These are phyloP conservation scores for Tolypocladium amazonense DNA, from an alignment of 2,329 filamentous ascomycete genomes.

Conservation along the genomic window DNA sequence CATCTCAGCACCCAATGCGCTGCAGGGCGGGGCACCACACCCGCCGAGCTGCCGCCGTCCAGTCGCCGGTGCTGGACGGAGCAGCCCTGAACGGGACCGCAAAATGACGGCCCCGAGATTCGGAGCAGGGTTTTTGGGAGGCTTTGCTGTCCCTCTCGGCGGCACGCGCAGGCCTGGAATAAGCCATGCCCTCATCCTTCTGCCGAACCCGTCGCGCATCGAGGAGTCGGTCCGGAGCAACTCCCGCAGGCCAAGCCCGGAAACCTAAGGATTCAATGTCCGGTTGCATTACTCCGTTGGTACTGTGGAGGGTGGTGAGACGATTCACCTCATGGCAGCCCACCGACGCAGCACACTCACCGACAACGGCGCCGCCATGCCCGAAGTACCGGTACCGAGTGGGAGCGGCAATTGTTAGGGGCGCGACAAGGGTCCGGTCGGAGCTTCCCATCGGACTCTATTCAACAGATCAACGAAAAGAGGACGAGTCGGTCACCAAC, in stretches of 20 bases:
- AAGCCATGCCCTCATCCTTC: not conserved
- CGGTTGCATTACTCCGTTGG: too few species aligned
- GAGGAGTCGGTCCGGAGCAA: not conserved
- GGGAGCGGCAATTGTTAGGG: conserved; percentile 1
- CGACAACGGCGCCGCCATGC: not conserved
- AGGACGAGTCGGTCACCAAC: not conserved
- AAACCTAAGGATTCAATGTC: too few species aligned
- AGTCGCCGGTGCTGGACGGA: not conserved
- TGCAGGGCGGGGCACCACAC: not conserved
- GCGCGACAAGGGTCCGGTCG: conserved; percentile 4
- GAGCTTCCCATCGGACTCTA: not conserved
- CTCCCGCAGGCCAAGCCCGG: not conserved
- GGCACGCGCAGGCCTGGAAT: not conserved
- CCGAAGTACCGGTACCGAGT: conserved; percentile 6
- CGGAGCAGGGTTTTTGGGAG: not conserved
- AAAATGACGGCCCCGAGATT: not conserved
- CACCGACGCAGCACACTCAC: not conserved
- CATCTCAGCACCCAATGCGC: not conserved
- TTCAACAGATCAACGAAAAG: conserved; percentile 8
- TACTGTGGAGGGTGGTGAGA: not conserved
- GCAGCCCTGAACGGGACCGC: not conserved
- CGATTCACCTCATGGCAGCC: not conserved
- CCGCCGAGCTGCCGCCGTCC: not conserved
- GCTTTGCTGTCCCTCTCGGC: not conserved
- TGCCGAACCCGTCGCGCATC: not conserved